Evolutionary conservation across 1,284 basidiomycete genomes (phyloP).

Genomic region (Trichosporon coremiiforme): DNA sequence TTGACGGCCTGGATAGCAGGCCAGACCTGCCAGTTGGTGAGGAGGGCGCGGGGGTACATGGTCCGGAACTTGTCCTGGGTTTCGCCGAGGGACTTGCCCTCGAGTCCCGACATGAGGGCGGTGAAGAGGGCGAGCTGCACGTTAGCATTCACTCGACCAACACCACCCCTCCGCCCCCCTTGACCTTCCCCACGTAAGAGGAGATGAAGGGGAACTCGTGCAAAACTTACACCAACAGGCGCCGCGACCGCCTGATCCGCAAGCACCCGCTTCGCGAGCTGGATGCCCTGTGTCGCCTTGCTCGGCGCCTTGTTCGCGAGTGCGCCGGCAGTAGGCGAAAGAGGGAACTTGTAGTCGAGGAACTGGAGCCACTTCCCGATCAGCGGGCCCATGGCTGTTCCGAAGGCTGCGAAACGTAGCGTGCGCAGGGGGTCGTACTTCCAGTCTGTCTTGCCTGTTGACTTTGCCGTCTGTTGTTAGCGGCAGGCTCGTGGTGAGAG

Average conservation of each 20-base stretch:
- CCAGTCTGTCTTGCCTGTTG: conserved; percentile 23
- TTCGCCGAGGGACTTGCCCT: conserved; percentile 63
- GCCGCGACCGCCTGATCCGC: conserved; percentile 69
- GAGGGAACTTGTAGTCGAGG: conserved; percentile 74
- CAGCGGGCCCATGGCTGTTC: conserved; percentile 70
- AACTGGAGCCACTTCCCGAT: conserved; percentile 75
- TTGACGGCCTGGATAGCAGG: conserved; percentile 77
- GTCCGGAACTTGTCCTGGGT: conserved; percentile 69
- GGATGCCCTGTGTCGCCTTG: conserved; percentile 35
- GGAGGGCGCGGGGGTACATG: conserved; percentile 61
- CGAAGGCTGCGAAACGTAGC: conserved; percentile 77
- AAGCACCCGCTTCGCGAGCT: conserved; percentile 72
- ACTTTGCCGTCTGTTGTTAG: neutral
- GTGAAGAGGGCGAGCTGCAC: conserved; percentile 75
- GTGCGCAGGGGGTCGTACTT: conserved; percentile 73
- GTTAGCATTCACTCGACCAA: neutral
- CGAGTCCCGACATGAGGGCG: conserved; percentile 84
- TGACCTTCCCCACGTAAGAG: too few relatives aligned
- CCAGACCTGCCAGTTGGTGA: conserved; percentile 96
- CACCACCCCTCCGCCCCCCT: too few relatives aligned
- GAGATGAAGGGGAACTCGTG: too few relatives aligned
- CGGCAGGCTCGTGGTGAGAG: too few relatives aligned
- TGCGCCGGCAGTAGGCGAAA: conserved; percentile 55
- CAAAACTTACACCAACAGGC: conserved; percentile 62
- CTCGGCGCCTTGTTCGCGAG: neutral